Evolutionary conservation across 306 rosid species (phyloP).

Genomic region (Trifolium dubium): DNA sequence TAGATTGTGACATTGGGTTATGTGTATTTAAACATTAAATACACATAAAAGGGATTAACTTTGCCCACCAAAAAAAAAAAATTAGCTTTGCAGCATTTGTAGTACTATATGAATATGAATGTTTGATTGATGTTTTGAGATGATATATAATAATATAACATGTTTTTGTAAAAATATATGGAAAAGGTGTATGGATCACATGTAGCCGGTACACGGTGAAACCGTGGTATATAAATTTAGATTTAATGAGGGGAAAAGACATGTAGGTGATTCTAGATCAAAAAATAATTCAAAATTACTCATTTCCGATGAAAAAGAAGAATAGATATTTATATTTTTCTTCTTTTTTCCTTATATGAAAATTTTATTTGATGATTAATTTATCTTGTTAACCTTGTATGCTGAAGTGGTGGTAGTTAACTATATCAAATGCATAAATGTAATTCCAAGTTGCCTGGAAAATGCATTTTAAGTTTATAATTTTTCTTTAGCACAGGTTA

Average conservation of each 20-base stretch:
- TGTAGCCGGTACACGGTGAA: no score
- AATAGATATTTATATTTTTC: no score
- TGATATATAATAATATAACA: not conserved
- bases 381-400: no score
- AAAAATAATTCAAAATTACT: no score
- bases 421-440: not conserved
- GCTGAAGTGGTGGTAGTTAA: no score
- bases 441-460: no score
- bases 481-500: not conserved
- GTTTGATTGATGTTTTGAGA: slow-evolving; percentile 40
- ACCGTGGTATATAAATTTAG: no score
- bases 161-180: not conserved
- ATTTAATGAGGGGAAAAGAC: no score
- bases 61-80: no score
- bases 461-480: not conserved
- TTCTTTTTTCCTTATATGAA: no score
- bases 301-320: no score
- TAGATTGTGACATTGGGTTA: slow-evolving; percentile 83
- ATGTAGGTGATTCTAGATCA: no score
- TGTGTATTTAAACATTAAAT: slow-evolving; percentile 73
- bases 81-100: slow-evolving; percentile 8
- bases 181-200: not conserved
- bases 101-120: slow-evolving; percentile 39
- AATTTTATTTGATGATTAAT: not conserved
- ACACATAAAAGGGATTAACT: slow-evolving; percentile 14